These are phyloP conservation scores for Naganishia friedmannii DNA, from an alignment of 768 basidiomycete genomes.

Conservation along the genomic window DNA sequence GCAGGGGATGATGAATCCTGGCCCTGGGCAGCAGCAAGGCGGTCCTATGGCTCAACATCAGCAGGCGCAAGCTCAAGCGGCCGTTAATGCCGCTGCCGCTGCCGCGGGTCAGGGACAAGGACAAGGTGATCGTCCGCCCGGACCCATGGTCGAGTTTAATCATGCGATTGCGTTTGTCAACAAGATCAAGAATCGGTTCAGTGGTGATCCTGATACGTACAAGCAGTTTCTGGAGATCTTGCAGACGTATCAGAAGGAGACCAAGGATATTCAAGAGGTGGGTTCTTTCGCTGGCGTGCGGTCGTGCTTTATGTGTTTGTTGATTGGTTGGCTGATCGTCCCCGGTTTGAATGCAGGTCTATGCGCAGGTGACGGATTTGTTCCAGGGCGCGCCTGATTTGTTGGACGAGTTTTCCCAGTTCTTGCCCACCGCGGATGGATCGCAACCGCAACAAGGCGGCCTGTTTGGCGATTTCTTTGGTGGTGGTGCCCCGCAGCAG, in stretches of 20 bases:
- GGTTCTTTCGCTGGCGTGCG: not conserved
- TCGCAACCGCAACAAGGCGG: conserved; percentile 35
- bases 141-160: conserved; percentile 54
- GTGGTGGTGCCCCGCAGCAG: conserved; percentile 16
- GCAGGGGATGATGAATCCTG: not conserved
- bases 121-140: conserved; percentile 25
- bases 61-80: conserved; percentile 6
- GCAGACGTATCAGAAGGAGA: conserved; percentile 58
- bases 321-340: not conserved
- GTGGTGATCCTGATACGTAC: conserved; percentile 78
- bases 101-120: conserved; percentile 8
- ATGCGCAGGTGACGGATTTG: conserved; percentile 51
- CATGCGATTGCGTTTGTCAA: conserved; percentile 97
- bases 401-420: conserved; percentile 53
- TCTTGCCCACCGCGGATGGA: conserved; percentile 48
- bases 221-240: conserved; percentile 57
- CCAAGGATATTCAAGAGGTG: conserved; percentile 59
- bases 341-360: conserved; percentile 40
- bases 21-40: conserved; percentile 2
- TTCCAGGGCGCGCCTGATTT: conserved; percentile 52
- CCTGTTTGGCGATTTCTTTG: conserved; percentile 40
- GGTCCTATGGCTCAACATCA: conserved; percentile 8
- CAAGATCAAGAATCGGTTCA: conserved; percentile 92
- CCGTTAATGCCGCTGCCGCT: not conserved
- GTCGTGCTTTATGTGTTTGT: not conserved